Conservation (phyloP, 2,329 filamentous ascomycete species). For the Coniella lustricola region DNA sequence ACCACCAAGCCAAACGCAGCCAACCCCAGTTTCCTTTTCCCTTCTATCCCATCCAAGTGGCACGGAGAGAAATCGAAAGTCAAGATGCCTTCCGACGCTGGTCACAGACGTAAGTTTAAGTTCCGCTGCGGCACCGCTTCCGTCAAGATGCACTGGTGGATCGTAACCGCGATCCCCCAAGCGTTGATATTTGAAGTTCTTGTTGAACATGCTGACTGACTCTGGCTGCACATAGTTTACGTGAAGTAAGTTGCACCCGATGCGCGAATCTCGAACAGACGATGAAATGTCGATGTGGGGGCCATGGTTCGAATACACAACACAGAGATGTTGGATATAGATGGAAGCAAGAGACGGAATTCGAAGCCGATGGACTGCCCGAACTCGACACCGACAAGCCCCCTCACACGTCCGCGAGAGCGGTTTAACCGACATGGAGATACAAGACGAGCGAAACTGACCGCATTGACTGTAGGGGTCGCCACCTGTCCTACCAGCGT, state of each 20-base stretch:
- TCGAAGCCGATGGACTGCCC: slow-evolving; percentile 6
- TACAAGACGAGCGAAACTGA: slow-evolving; percentile 21
- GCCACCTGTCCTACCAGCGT: slow-evolving; percentile 97
- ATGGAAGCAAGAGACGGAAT: slow-evolving; percentile 1
- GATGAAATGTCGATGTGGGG: slow-evolving; percentile 8
- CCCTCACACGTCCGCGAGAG: slow-evolving; percentile 8
- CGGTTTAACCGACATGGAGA: background rate
- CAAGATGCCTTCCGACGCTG: slow-evolving; percentile 84
- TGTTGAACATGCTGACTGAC: slow-evolving; percentile 31
- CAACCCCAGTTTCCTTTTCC: slow-evolving; percentile 35
- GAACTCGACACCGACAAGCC: slow-evolving; percentile 20
- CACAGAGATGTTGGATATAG: background rate
- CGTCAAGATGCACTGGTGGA: background rate
- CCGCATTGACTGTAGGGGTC: slow-evolving; percentile 58
- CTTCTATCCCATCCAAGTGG: slow-evolving; percentile 34
- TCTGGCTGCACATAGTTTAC: slow-evolving; percentile 55
- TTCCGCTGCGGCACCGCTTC: background rate
- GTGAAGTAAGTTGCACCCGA: slow-evolving; percentile 65
- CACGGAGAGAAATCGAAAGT: slow-evolving; percentile 25
- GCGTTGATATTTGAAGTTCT: slow-evolving; percentile 11
- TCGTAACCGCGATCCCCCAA: slow-evolving; percentile 22
- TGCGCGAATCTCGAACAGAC: slow-evolving; percentile 1
- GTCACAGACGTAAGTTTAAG: slow-evolving; percentile 73
- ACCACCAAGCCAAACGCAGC: slow-evolving; percentile 26
- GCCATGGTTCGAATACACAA: slow-evolving; percentile 1